A percentile compares a stretch with the other conserved stretches of the same genome.
Conservation (phyloP, 2,329 filamentous ascomycete species). For the Chaetomium sp. region DNA sequence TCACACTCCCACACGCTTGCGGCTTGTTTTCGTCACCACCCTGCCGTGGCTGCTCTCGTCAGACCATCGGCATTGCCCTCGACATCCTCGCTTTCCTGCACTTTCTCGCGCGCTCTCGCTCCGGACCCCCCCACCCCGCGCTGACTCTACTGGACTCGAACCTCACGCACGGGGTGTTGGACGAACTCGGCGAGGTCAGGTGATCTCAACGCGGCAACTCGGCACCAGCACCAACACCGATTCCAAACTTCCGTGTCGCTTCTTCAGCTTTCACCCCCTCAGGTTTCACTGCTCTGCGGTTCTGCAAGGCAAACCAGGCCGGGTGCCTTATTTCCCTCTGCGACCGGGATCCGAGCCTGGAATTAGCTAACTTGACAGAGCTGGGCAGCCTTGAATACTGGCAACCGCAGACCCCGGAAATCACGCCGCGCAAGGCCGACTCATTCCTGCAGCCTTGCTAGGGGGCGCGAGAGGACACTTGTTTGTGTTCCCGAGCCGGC, state of each 20-base stretch:
- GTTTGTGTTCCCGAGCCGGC: conserved; percentile 1
- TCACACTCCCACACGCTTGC: not conserved
- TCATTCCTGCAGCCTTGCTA: conserved; percentile 1
- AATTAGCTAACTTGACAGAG: too few species aligned
- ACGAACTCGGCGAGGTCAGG: conserved; percentile 4
- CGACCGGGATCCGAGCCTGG: not conserved
- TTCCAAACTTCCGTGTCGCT: not conserved
- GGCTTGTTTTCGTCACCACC: not conserved
- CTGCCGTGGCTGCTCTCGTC: not conserved
- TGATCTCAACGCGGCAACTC: conserved; percentile 2
- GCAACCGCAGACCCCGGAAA: not conserved
- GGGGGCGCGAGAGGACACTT: not conserved
- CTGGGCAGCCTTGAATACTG: not conserved
- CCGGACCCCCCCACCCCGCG: not conserved
- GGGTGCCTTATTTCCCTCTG: not conserved
- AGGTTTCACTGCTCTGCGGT: conserved; percentile 4
- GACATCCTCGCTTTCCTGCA: not conserved
- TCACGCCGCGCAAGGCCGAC: conserved; percentile 4
- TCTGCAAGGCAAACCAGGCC: not conserved
- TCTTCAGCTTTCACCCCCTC: not conserved
- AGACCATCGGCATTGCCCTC: not conserved
- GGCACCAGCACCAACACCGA: not conserved
- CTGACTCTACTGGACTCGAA: not conserved
- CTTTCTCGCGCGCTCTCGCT: conserved; percentile 1
- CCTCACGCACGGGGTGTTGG: conserved; percentile 3